Base-by-base conservation (phyloP, 2,329 filamentous ascomycete genomes). In the Penicillium sp. region DNA sequence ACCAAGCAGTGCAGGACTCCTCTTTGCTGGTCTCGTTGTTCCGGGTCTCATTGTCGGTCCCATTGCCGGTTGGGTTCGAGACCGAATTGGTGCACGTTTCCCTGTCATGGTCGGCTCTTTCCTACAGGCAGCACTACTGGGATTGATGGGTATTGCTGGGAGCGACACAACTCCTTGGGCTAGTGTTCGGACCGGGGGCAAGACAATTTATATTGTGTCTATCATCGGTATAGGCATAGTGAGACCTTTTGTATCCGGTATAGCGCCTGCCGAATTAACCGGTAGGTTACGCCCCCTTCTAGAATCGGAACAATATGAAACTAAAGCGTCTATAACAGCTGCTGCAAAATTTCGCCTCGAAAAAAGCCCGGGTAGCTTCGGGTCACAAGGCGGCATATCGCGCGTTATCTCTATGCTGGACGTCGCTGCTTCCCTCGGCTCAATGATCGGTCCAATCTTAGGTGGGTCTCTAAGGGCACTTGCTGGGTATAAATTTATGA, bases 401-500 rank as follows among this genome's bases (percentile, higher is more conserved):
- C 58, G 62, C 19, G 56, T 56, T 2, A 54, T 58, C 25, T 54
- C 65, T n/a, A 42, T 67, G 51, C 44, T 50, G 7, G 59, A 60
- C 10, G 55, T 63, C 23, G 44, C 50, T 23, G 61, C 55, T 13
- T 61, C 55, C 1, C 31, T 63, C 7, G 63, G 60, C 0, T 47
- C 59, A n/a, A 42, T 61, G 0, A 11, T 67, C 3, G 63, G 63
- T 0, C 60, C 65, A 10, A 46, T 65, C 14, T 1, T 65, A 1
- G 57, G 58, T 1, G 65, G 65, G 10, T 26, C 50, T 14, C 31
- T 67, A 13, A 53, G 25, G 11, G 55, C 59, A 13, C 3, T 4
- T 1, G 1, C 61, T n/a, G 62, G 63, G 10, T 67, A 65, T 49
- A 51, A 39, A 4, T 53, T 49, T 23, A 62, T 66, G 58, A 58